Base-by-base conservation (phyloP, 192 early-diverging fungal genomes). In the Thoreauomyces humboldtii region DNA sequence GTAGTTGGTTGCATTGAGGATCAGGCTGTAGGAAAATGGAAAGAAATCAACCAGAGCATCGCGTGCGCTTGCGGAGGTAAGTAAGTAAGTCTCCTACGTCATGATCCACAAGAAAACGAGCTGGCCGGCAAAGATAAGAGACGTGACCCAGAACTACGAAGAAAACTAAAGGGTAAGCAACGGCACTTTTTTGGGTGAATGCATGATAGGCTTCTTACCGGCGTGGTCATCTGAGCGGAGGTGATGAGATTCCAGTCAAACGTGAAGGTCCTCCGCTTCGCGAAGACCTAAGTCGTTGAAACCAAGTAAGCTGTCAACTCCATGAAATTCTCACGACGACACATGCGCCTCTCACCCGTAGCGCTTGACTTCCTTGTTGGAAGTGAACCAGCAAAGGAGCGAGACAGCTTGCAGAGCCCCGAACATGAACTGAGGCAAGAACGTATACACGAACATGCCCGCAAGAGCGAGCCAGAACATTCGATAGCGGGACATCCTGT, bases 391-490 rank as follows among this genome's bases (percentile, higher is more conserved):
- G 25, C 46, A 41, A 21, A 17, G 48, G 24, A 64, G 17, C 14
- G 62, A 53, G 37, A 53, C n/a, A 17, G 32, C 24, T 22, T 51
- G 62, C 7, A 38, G 48, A 12, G 27, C 50, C 2, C 22, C 25
- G 47, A 36, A 43, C 19, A 43, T 15, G 63, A 43, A 42, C 37
- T 25, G 37, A 38, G 58, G 36, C 2, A 58, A 2, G 19, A n/a
- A 87, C 52, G 79, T 71, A 25, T 75, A 90, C 25, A 83, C 41
- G 36, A 87, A 85, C 66, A 77, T 73, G 25, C 51, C 68, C 3
- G 52, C 36, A 52, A 79, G 71, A 28, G 74, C 81, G 21, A 85
- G 35, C 61, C 83, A 68, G 70, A 89, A 90, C 70, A 81, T 82
- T 31, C 54, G 75, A 72, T 76, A 75, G 51, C 88, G 84, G 14